Conservation (phyloP, 352 stramenopile species). For the Globisporangium barbulae region DNA sequence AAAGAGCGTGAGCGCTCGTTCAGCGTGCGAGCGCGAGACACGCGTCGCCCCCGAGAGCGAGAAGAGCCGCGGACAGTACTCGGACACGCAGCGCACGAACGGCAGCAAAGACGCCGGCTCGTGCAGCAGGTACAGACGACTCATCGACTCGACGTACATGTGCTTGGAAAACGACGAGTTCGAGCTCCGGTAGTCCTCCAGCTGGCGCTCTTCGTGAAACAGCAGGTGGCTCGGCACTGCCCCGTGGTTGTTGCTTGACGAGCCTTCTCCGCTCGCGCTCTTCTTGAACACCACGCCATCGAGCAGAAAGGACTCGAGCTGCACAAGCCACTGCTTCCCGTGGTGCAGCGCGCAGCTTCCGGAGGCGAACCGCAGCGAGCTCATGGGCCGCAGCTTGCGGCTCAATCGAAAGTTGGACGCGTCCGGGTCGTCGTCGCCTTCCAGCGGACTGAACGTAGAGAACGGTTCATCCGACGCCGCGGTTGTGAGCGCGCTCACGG, state of each 20-base stretch:
- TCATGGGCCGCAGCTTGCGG: slow-evolving; percentile 77
- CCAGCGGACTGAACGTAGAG: slow-evolving; percentile 17
- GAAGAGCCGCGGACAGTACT: slow-evolving; percentile 66
- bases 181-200: slow-evolving; percentile 66
- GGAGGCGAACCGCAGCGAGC: slow-evolving; percentile 72
- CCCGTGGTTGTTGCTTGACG: neutral
- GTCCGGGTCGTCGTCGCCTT: slow-evolving; percentile 23
- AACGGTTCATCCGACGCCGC: slow-evolving; percentile 26
- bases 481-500: slow-evolving; percentile 47
- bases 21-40: slow-evolving; percentile 51
- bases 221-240: slow-evolving; percentile 58
- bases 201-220: slow-evolving; percentile 78
- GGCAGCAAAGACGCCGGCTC: slow-evolving; percentile 45
- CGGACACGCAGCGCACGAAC: slow-evolving; percentile 59
- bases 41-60: slow-evolving; percentile 43
- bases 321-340: slow-evolving; percentile 58
- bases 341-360: slow-evolving; percentile 50
- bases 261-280: neutral
- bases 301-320: slow-evolving; percentile 72
- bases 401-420: slow-evolving; percentile 58
- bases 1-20: slow-evolving; percentile 65
- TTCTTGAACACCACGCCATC: slow-evolving; percentile 48
- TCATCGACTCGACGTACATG: slow-evolving; percentile 87
- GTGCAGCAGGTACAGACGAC: slow-evolving; percentile 74
- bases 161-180: slow-evolving; percentile 81